Evolutionary conservation across 2,329 filamentous ascomycete species (phyloP), one percentile per base, ranked within the genome.

Genomic region (Diaporthe nobilis): DNA sequence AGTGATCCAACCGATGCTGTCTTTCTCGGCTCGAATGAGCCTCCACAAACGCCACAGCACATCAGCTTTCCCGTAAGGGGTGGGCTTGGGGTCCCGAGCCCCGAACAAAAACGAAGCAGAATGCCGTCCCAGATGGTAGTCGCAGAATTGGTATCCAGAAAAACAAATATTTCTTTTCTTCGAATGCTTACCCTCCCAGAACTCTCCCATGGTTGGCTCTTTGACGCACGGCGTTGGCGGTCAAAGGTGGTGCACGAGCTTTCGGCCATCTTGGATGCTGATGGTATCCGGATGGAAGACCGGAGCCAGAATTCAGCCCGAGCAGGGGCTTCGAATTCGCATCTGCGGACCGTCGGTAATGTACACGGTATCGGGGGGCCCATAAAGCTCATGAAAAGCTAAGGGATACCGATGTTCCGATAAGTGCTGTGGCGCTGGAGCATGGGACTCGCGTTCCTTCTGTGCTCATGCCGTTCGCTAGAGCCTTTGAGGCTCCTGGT

Each of bases 61-160:
- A 51, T 73, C 49, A n/a, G 8, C 58, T 51, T 57, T 47, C 58
- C 34, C 28, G 39, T 60, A n/a, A 47, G 53, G 44, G 68, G 22
- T 39, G 31, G 37, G 47, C 49, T 53, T n/a, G 39, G 37, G 58
- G 44, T 6, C 31, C 42, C 2, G 22, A 25, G 15, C 58, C 39
- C 37, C 37, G 17, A 17, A 47, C 12, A n/a, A 65, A 73, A 37
- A 53, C 47, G 22, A 34, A 37, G 51, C 34, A 73, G 34, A 65
- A 44, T 44, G 53, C 68, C 60, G 34, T 47, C 58, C 49, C 31
- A 65, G n/a, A 47, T 63, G 28, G 34, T 53, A 65, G n/a, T 44
- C 71, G 71, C 71, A 55, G 47, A 63, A 22, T 55, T 73, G 58
- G 58, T 73, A 73, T 73, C 58, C 71, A 63, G 8, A 55, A 51